These are phyloP conservation scores for Microbotryum silenes-acaulis DNA, from an alignment of 1,284 basidiomycete species.

Conservation along the genomic window DNA sequence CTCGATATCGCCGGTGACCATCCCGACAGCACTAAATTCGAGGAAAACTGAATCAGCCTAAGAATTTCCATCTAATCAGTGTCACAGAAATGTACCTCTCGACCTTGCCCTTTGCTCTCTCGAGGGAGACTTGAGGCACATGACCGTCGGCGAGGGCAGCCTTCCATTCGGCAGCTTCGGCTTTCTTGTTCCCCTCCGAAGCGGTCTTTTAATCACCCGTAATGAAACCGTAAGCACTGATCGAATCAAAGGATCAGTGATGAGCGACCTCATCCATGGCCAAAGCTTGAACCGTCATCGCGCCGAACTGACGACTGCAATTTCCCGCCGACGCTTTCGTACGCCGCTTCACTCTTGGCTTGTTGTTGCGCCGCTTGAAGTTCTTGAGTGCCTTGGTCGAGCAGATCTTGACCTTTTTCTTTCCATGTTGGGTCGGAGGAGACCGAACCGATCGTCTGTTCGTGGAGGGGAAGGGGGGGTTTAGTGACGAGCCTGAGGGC, in stretches of 20 bases:
- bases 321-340: slow-evolving; percentile 38
- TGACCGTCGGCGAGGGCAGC: slow-evolving; percentile 29
- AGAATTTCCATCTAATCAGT: too few species aligned
- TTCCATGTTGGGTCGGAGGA: slow-evolving; percentile 30
- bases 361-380: slow-evolving; percentile 38
- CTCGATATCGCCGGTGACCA: slow-evolving; percentile 39
- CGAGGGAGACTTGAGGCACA: slow-evolving; percentile 10
- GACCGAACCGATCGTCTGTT: slow-evolving; percentile 13
- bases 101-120: slow-evolving; percentile 25
- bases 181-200: slow-evolving; percentile 40
- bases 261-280: not conserved
- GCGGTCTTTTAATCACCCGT: slow-evolving; percentile 40
- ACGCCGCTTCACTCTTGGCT: slow-evolving; percentile 36
- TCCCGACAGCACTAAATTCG: slow-evolving; percentile 36
- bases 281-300: not conserved
- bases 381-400: slow-evolving; percentile 36
- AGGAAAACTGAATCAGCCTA: too few species aligned
- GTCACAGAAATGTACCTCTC: slow-evolving; percentile 31
- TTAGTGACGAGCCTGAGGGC: too few species aligned
- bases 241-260: not conserved
- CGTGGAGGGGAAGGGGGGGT: too few species aligned
- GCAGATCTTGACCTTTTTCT: slow-evolving; percentile 35
- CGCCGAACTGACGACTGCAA: slow-evolving; percentile 38
- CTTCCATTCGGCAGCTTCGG: slow-evolving; percentile 40
- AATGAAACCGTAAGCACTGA: slow-evolving; percentile 39